A percentile compares a stretch with the other conserved stretches of the same genome.
phyloP scores from a whole-genome alignment of 108 stramenopile species.

The Cyclotella sp. region DNA sequence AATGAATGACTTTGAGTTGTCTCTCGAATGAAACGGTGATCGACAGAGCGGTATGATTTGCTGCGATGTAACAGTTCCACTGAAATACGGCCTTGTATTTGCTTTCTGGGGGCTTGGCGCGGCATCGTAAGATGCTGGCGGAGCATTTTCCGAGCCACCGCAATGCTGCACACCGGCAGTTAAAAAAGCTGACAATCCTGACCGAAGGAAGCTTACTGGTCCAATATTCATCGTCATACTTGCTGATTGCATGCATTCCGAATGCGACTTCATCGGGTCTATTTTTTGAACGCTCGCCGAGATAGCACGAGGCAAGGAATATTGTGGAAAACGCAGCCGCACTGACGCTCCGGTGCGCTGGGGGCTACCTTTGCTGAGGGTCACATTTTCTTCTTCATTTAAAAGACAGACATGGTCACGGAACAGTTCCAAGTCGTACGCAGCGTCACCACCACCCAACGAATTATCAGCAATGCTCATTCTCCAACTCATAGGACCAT shows the following conservation, averaged over 20 bases:
- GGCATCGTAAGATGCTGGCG: not conserved
- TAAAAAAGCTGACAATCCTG: slow-evolving; percentile 19
- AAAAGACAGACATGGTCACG: slow-evolving; percentile 70
- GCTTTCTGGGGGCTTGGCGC: not conserved
- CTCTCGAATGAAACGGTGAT: not conserved
- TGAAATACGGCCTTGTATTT: slow-evolving; percentile 55
- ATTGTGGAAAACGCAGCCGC: slow-evolving; percentile 42
- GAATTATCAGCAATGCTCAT: slow-evolving; percentile 56
- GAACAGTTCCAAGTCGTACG: slow-evolving; percentile 77
- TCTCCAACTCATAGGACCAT: slow-evolving; percentile 46
- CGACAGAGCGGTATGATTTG: slow-evolving; percentile 69
- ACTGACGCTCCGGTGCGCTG: slow-evolving; percentile 30
- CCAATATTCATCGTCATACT: slow-evolving; percentile 39
- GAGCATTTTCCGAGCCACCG: slow-evolving; percentile 5
- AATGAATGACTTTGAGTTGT: slow-evolving; percentile 20
- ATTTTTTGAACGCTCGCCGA: slow-evolving; percentile 42
- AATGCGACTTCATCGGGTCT: not conserved
- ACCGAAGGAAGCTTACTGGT: slow-evolving; percentile 21
- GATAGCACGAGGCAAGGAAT: slow-evolving; percentile 22
- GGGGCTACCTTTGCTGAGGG: not conserved
- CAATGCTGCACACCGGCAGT: slow-evolving; percentile 30
- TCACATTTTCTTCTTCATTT: not conserved
- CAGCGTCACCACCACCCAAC: slow-evolving; percentile 69
- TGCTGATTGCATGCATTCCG: slow-evolving; percentile 18
- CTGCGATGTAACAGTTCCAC: slow-evolving; percentile 66